phyloP scores from a whole-genome alignment of 2,329 filamentous ascomycete species.

The Apiospora aurea region DNA sequence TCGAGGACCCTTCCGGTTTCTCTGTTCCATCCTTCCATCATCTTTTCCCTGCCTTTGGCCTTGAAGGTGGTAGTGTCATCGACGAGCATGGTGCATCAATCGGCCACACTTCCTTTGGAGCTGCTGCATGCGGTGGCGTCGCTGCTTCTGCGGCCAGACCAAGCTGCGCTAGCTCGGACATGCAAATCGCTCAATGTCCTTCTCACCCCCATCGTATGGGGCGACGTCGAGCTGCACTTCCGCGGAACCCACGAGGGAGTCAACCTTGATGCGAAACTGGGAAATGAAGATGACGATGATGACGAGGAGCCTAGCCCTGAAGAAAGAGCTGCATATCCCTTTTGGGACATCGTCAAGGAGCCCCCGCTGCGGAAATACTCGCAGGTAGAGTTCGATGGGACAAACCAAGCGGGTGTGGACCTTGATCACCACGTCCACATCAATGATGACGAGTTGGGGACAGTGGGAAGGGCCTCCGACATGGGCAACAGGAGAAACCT shows the following conservation, averaged over 20 bases:
- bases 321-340: constrained; percentile 2
- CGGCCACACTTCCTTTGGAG: not conserved
- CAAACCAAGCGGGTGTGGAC: not conserved
- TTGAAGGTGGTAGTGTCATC: not conserved
- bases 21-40: not conserved
- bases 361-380: not conserved
- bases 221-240: constrained; percentile 24
- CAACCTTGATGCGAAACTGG: not conserved
- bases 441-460: not conserved
- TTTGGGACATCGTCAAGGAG: not conserved
- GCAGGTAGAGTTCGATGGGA: not conserved
- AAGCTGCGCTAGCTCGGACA: constrained; percentile 24
- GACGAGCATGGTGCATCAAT: not conserved
- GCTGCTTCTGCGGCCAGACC: constrained; percentile 22
- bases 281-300: not conserved
- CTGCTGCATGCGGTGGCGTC: constrained; percentile 2
- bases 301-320: not conserved
- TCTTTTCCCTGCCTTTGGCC: too few relatives aligned
- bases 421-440: not conserved
- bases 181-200: constrained; percentile 22
- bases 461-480: not conserved
- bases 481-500: not conserved
- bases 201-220: constrained; percentile 25
- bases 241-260: constrained; percentile 25
- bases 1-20: too few relatives aligned